phyloP scores from a whole-genome alignment of 2,329 filamentous ascomycete genomes.

The Aspergillus candidus region DNA sequence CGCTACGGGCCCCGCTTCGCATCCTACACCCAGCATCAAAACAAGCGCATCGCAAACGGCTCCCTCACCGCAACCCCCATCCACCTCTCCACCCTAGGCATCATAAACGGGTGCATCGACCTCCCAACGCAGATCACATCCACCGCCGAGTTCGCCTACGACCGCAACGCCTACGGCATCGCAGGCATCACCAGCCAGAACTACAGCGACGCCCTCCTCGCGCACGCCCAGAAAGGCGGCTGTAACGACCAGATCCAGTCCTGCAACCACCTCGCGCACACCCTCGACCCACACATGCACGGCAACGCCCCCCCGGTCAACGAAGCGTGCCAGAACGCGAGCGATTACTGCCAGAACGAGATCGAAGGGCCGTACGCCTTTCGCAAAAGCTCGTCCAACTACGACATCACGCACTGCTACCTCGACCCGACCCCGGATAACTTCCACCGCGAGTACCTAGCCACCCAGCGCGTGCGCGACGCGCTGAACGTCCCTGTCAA shows the following conservation, averaged over 20 bases:
- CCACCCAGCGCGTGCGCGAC: slow-evolving; percentile 46
- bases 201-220: slow-evolving; percentile 42
- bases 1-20: slow-evolving; percentile 39
- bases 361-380: slow-evolving; percentile 43
- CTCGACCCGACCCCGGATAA: slow-evolving; percentile 47
- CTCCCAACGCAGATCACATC: slow-evolving; percentile 43
- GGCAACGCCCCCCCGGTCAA: slow-evolving; percentile 44
- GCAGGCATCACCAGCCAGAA: slow-evolving; percentile 45
- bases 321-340: slow-evolving; percentile 39
- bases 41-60: slow-evolving; percentile 34
- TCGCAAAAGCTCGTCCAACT: slow-evolving; percentile 46
- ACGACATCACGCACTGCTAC: slow-evolving; percentile 50
- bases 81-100: slow-evolving; percentile 48
- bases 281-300: slow-evolving; percentile 46
- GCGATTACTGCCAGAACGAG: slow-evolving; percentile 40
- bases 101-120: slow-evolving; percentile 54
- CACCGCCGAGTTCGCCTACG: slow-evolving; percentile 49
- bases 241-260: slow-evolving; percentile 49
- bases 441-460: slow-evolving; percentile 38
- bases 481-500: slow-evolving; percentile 54
- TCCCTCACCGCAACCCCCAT: slow-evolving; percentile 27
- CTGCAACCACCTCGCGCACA: slow-evolving; percentile 44
- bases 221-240: slow-evolving; percentile 43
- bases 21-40: slow-evolving; percentile 38
- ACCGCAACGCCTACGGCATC: slow-evolving; percentile 54